A percentile compares a stretch with the other conserved stretches of the same genome.
These are phyloP conservation scores for Colletotrichum sp. DNA, from an alignment of 2,329 filamentous ascomycete species.

Conservation along the genomic window DNA sequence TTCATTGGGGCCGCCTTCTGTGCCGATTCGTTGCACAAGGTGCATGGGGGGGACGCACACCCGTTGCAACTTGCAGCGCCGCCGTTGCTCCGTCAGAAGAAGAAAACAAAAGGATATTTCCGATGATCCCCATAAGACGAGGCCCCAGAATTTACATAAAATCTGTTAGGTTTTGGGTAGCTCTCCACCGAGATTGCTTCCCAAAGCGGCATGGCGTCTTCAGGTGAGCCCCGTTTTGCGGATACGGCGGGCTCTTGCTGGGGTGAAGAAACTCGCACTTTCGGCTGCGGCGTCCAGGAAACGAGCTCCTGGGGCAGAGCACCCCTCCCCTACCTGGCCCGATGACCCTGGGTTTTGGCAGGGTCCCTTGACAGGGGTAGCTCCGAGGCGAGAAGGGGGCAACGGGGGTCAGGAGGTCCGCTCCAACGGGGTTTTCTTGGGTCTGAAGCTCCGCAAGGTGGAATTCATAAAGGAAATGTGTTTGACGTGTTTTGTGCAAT, in stretches of 20 bases:
- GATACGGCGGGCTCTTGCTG: background rate
- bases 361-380: background rate
- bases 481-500: background rate
- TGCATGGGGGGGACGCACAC: background rate
- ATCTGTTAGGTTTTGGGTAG: background rate
- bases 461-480: background rate
- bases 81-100: constrained; percentile 15
- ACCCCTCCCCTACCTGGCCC: background rate
- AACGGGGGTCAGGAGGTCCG: background rate
- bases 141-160: background rate
- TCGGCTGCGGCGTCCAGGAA: constrained; percentile 5
- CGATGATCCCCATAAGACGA: background rate
- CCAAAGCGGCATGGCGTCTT: constrained; percentile 5
- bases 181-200: constrained; percentile 16
- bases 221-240: constrained; percentile 8
- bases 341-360: background rate
- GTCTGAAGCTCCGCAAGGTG: background rate
- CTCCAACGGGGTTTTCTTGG: background rate
- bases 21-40: constrained; percentile 8
- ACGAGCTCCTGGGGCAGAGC: background rate
- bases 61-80: background rate
- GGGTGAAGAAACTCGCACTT: background rate
- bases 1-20: background rate
- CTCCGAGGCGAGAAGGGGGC: background rate
- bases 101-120: background rate